A percentile compares a stretch with the other conserved stretches of the same genome.
These are phyloP conservation scores for Pseudofabraea citricarpa DNA, from an alignment of 2,329 filamentous ascomycete genomes.

Conservation along the genomic window DNA sequence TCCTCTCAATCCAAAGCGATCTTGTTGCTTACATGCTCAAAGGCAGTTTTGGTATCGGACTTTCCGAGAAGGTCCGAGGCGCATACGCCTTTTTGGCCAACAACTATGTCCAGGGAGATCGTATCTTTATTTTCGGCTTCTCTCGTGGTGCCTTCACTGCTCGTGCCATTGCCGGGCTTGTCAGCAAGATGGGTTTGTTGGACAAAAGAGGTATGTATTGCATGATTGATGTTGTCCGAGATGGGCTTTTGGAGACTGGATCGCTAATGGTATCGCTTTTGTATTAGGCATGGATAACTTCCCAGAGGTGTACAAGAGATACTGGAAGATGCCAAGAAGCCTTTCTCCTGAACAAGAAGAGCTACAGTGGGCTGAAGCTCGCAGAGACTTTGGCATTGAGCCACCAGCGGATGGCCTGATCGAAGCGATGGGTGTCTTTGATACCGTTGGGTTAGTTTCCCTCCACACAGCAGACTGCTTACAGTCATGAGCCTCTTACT, in stretches of 20 bases:
- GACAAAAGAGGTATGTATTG: neutral
- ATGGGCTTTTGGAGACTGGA: too few relatives aligned
- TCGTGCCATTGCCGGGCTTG: constrained; percentile 26
- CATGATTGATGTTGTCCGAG: neutral
- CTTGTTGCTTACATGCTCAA: neutral
- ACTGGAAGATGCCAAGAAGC: neutral
- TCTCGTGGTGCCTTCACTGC: constrained; percentile 33
- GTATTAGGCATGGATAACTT: neutral
- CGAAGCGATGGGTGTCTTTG: neutral
- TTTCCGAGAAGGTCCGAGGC: neutral
- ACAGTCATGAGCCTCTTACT: too few relatives aligned
- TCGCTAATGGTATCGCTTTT: too few relatives aligned
- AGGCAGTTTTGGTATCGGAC: neutral
- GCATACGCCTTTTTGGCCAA: constrained; percentile 36
- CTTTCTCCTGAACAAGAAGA: neutral
- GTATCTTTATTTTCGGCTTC: constrained; percentile 30
- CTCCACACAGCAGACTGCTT: neutral
- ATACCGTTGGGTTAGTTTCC: neutral
- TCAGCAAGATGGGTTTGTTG: constrained; percentile 30
- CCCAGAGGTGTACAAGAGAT: neutral
- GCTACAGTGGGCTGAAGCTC: neutral
- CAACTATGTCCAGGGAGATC: constrained; percentile 32
- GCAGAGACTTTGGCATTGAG: neutral
- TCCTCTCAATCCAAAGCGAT: too few relatives aligned
- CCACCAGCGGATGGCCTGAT: neutral